These are phyloP conservation scores for Elsinoe perseae DNA, from an alignment of 2,329 filamentous ascomycete species.

Conservation along the genomic window DNA sequence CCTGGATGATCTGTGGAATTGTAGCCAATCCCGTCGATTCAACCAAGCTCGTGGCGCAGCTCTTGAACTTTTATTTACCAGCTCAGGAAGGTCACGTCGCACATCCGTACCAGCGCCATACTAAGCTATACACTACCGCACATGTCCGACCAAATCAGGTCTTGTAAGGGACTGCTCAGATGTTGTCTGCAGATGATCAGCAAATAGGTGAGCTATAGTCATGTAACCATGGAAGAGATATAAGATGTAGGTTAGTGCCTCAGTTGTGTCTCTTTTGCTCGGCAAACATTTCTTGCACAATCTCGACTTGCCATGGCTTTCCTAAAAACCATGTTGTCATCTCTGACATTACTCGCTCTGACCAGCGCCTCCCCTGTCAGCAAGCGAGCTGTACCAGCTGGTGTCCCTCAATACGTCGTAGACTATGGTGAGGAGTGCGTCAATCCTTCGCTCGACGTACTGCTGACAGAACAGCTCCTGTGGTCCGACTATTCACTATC, in stretches of 20 bases:
- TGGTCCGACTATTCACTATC: constrained; percentile 38
- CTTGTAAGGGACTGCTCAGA: background rate
- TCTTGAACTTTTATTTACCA: background rate
- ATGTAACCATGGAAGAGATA: background rate
- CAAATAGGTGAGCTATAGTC: background rate
- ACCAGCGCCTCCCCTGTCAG: background rate
- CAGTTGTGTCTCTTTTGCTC: background rate
- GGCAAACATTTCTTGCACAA: background rate
- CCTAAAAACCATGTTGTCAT: background rate
- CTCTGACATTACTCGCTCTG: background rate
- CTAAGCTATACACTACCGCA: constrained; percentile 5
- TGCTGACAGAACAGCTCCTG: constrained; percentile 29
- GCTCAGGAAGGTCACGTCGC: background rate
- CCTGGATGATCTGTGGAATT: background rate
- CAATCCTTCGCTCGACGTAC: background rate
- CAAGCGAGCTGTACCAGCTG: constrained; percentile 17
- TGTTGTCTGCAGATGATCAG: background rate
- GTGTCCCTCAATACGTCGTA: constrained; percentile 32
- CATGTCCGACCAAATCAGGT: constrained; percentile 8
- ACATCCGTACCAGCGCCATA: background rate
- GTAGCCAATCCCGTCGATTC: constrained; percentile 11
- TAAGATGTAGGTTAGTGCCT: background rate
- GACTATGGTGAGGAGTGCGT: constrained; percentile 30
- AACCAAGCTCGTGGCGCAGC: constrained; percentile 1
- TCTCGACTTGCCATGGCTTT: background rate